Conservation (phyloP, 2,329 filamentous ascomycete species). For the Aspergillus brasiliensis region DNA sequence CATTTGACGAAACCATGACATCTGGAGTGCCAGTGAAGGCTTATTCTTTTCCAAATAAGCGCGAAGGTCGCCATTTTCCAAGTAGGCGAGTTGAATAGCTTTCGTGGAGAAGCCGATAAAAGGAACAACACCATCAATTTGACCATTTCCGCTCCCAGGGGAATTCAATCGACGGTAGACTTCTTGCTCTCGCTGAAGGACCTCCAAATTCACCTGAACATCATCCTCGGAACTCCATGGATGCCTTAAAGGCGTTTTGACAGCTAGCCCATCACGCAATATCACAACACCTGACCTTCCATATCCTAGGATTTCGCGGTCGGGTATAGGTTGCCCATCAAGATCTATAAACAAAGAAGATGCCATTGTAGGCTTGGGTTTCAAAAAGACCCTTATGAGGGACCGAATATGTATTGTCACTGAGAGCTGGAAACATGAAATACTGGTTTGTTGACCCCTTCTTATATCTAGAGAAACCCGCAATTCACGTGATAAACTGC, state of each 20-base stretch:
- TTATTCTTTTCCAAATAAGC: conserved; percentile 22
- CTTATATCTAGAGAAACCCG: neutral
- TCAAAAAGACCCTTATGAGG: neutral
- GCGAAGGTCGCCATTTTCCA: conserved; percentile 30
- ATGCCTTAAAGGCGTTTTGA: conserved; percentile 23
- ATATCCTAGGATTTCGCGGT: conserved; percentile 17
- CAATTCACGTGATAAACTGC: neutral
- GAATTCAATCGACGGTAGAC: conserved; percentile 22
- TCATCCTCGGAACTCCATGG: conserved; percentile 19
- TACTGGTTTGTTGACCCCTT: neutral
- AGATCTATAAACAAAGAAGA: conserved; percentile 16
- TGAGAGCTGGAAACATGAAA: neutral
- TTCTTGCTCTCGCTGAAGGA: conserved; percentile 22
- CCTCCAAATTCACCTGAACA: conserved; percentile 18
- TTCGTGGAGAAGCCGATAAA: conserved; percentile 18
- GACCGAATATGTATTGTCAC: neutral
- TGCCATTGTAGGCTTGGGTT: conserved; percentile 4
- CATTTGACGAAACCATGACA: conserved; percentile 29
- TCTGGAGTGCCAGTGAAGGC: conserved; percentile 23
- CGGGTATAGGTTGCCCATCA: conserved; percentile 17
- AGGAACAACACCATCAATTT: conserved; percentile 20
- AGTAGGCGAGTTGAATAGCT: conserved; percentile 23
- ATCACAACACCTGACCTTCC: conserved; percentile 20
- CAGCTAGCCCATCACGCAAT: conserved; percentile 15
- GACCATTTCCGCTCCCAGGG: conserved; percentile 9